Evolutionary conservation across 2,329 filamentous ascomycete genomes (phyloP), one percentile per base, ranked within the genome.

Genomic region (Diplocarpon mali): DNA sequence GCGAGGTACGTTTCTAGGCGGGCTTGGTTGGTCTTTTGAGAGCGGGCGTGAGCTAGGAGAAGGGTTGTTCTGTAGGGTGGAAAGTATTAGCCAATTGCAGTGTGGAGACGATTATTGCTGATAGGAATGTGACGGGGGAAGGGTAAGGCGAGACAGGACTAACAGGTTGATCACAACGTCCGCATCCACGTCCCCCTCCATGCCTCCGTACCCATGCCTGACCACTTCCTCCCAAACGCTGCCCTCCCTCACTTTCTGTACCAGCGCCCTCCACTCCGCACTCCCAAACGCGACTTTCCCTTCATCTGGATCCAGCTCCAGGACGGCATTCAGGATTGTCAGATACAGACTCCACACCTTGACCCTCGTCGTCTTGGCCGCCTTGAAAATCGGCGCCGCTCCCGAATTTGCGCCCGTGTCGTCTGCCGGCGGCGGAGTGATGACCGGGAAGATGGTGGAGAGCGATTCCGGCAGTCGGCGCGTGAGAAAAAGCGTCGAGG

Each of bases 271-370:
- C 85, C 89, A 98, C 62, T 86, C 81, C 59, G 85, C 78, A 42
- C 78, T 80, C 3, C 92, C 92, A 67, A 96, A 94, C 11, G 82
- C 76, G 41, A 82, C 77, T 68, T 92, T 95, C 40, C 90, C 92
- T 64, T 95, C 89, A 54, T 95, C 86, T 1, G 85, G 73, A 45
- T 88, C 87, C 60, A 96, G 71, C 59, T 96, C 90, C 30, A 94
- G 71, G 52, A 95, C 83, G 32, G 87, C 84, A 67, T 95, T 95
- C 51, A 96, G 71, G 40, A 95, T 83, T 14, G 89, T 95, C 53
- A 96, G 75, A 63, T 96, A 98, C 58, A 98, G 73, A 64, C 88
- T 95, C 92, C 92, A 98, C 52, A 96, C 83, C 66, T 96, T 98
- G 64, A 95, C 83, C 53, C 89, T 74, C 46, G 86, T 92, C 28